These are phyloP conservation scores for Arthroderma uncinatum DNA, from an alignment of 2,329 filamentous ascomycete genomes.

Conservation along the genomic window DNA sequence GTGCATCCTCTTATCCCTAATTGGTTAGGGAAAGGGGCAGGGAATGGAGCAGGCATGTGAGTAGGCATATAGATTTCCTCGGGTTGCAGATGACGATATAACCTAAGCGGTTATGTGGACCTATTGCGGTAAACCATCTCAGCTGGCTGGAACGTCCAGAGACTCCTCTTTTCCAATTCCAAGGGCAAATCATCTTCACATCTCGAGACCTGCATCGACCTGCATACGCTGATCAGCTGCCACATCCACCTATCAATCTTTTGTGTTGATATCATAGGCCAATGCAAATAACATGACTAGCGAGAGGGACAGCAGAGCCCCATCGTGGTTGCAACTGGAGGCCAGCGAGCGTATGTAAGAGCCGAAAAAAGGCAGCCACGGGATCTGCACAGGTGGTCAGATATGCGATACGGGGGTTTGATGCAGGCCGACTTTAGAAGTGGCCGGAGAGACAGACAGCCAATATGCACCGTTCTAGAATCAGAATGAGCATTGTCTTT, in stretches of 20 bases:
- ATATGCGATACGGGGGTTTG: neutral
- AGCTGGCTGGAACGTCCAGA: neutral
- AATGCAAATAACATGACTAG: neutral
- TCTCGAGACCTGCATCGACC: neutral
- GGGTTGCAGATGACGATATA: neutral
- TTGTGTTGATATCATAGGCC: neutral
- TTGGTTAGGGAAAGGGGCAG: neutral
- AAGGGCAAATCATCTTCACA: conserved; percentile 1
- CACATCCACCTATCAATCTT: neutral
- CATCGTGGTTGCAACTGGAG: neutral
- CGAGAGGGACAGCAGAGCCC: neutral
- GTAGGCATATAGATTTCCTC: neutral
- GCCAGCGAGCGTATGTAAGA: neutral
- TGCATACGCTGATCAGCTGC: neutral
- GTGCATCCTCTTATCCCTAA: neutral
- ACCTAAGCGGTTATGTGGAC: conserved; percentile 3
- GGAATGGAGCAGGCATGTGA: conserved; percentile 1
- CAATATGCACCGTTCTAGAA: neutral
- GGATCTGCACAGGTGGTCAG: neutral
- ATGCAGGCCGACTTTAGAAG: neutral
- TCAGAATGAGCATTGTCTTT: neutral
- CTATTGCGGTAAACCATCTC: neutral
- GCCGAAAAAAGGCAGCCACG: neutral
- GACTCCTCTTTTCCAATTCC: neutral
- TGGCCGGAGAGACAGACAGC: neutral